phyloP scores from a whole-genome alignment of 176 grass and related monocot genomes.

The Triticum urartu region DNA sequence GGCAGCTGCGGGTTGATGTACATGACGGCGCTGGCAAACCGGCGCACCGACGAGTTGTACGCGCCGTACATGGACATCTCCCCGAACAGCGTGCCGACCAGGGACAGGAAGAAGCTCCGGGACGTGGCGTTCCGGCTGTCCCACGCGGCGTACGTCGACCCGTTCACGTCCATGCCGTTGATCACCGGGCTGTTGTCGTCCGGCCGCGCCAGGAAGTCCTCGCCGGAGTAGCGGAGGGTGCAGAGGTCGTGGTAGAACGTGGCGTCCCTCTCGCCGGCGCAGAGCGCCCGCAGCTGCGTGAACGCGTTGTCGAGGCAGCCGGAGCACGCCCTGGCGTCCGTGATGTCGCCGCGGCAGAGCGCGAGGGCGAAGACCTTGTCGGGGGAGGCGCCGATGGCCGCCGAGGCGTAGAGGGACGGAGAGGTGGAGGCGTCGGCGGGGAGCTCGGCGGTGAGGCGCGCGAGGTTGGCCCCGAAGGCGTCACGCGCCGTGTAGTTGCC shows the following conservation, averaged over 20 bases:
- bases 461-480: constrained; percentile 45
- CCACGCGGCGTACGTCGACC: constrained; percentile 37
- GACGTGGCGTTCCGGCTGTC: constrained; percentile 41
- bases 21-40: constrained; percentile 45
- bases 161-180: constrained; percentile 45
- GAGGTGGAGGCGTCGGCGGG: constrained; percentile 15
- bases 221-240: constrained; percentile 45
- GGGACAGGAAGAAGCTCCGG: constrained; percentile 42
- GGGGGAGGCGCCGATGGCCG: constrained; percentile 17
- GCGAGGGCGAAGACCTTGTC: constrained; percentile 34
- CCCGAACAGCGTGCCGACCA: constrained; percentile 45
- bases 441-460: constrained; percentile 10
- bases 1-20: constrained; percentile 46
- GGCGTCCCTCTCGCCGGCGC: constrained; percentile 23
- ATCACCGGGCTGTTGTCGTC: constrained; percentile 40
- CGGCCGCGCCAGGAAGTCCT: constrained; percentile 28
- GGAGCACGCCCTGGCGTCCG: constrained; percentile 25
- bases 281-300: background rate
- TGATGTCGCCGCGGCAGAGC: constrained; percentile 61
- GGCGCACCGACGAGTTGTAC: constrained; percentile 35
- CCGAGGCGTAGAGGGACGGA: constrained; percentile 6
- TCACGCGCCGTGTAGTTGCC: constrained; percentile 37
- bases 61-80: constrained; percentile 50
- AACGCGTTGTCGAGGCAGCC: constrained; percentile 34
- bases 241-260: constrained; percentile 58